Evolutionary conservation across 2,329 filamentous ascomycete genomes (phyloP), one percentile per base, ranked within the genome.

Genomic region (Cladosporium sp.): DNA sequence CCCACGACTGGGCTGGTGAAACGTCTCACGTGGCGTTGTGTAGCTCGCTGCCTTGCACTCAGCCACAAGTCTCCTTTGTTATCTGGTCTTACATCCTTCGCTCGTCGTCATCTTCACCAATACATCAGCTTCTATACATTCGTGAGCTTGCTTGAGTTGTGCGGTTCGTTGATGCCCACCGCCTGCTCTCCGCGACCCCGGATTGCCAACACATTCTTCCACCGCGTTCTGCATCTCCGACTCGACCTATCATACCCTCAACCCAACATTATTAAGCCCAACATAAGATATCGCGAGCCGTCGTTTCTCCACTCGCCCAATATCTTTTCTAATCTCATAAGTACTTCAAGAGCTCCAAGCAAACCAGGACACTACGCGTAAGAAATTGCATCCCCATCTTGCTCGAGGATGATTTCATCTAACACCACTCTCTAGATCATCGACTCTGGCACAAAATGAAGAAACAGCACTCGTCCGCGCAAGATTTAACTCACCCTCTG

Each of bases 41-140:
- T 48, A 48, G 22, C 45, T 40, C 20, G 20, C 9, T 27, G 13
- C 38, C 38, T 27, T 40, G 19, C 22, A 32, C 45, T 33, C 18
- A 48, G 45, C 36, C 45, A 47, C 33, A 25, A 45, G 32, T 29
- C 36, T 48, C 36, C 45, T 48, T 48, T 48, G 45, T 48, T 33
- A 11, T 16, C 15, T 22, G 33, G 15, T 38, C 45, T 48, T n/a
- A 40, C 36, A 48, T 32, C 29, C 45, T 20, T 18, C 45, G 4
- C 18, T 22, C 36, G 20, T 40, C 45, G 33, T 39, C 42, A 36
- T n/a, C 32, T 27, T 36, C 20, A 27, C 9, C 9, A 27, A 5
- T 27, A 27, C 22, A 27, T 5, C 4, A 27, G 9, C 22, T 5
- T 27, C 22, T 9, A 19, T 11, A 20, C 15, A 38, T 19, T 38